Evolutionary conservation across 164 flowering plant genomes (phyloP), one percentile per base, ranked within the genome.

Genomic region (Paratinospora sagittata): DNA sequence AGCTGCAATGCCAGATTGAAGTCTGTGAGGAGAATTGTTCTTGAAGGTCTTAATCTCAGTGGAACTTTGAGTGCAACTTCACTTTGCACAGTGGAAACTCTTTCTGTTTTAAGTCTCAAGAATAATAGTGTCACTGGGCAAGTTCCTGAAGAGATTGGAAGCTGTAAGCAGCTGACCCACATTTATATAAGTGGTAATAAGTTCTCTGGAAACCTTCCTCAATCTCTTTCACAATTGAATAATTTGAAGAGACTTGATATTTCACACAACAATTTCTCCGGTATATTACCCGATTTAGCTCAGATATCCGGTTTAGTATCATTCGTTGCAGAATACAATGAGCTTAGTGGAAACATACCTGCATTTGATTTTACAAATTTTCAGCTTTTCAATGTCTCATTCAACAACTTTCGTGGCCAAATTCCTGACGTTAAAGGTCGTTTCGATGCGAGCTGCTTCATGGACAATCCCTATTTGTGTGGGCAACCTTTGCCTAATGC

Each of bases 401-500:
- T 66, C 77, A 87, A 87, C 82, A 76, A 80, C 45, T 78, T 89
- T 70, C 77, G 69, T 17, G 88, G 93, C 6, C 77, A 71, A 0
- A 77, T 86, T 52, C 89, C 93, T 2, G 78, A 73, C 62, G 74
- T 70, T 0, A 41, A 67, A 11, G 82, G 69, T 12, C 66, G 58
- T 65, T 74, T 85, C 39, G 6, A 58, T 11, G 65, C n/a, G 3
- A 71, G 64, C 27, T 76, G 86, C 64, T 74, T 80, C 17, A 0
- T 55, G 8, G 84, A 84, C n/a, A 89, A 86, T 74, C 82, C 86
- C 36, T 52, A 10, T 3, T 70, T 86, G 41, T 89, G 91, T 66
- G 90, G 91, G 19, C 34, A 75, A 3, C 86, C 86, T 2, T 52
- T 84, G 75, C 67, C 81, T 17, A 77, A 72, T 0, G 65, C 72